Evolutionary conservation across 2,329 filamentous ascomycete genomes (phyloP), one percentile per base, ranked within the genome.

Genomic region (Calonectria pteridis): DNA sequence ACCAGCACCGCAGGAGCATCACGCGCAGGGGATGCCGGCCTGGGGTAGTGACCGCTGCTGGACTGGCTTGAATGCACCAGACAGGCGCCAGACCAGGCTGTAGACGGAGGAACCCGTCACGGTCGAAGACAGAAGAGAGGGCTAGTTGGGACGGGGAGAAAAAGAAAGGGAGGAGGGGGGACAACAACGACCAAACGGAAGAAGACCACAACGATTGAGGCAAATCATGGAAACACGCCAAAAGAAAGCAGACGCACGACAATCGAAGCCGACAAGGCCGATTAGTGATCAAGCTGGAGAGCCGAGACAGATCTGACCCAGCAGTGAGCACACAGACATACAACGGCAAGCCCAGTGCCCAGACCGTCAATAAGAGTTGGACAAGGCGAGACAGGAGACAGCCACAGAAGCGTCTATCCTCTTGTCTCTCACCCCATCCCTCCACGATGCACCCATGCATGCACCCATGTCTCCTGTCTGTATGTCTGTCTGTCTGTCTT

Each of bases 281-380:
- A 62, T 62, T 62, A 62, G 35, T 62, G 55, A 62, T 40, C 55
- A 62, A 62, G 55, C 55, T 62, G 43, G 43, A 58, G 53, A 28
- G 33, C 55, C 55, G 55, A 62, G 55, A 40, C 55, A 62, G 55
- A 62, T 62, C 55, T 62, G 55, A 62, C 33, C 55, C 14, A 26
- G 20, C n/a, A n/a, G n/a, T n/a, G n/a, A n/a, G n/a, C 55, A 26
- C 33, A 62, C 55, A 62, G 55, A 62, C 55, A 20, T 40, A 23
- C 55, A 40, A 11, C 55, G 14, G 28, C 55, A 28, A 18, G 13
- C 55, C 23, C 18, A 18, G 33, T 26, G 23, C 33, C 10, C 31
- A 28, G 33, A 40, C 14, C 23, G 55, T 40, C 33, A 40, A 62
- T 37, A 28, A 62, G 55, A 62, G 55, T 62, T 62, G 55, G 55